Evolutionary conservation across 345 rosid species (phyloP).

Genomic region (Iberis pinnata): DNA sequence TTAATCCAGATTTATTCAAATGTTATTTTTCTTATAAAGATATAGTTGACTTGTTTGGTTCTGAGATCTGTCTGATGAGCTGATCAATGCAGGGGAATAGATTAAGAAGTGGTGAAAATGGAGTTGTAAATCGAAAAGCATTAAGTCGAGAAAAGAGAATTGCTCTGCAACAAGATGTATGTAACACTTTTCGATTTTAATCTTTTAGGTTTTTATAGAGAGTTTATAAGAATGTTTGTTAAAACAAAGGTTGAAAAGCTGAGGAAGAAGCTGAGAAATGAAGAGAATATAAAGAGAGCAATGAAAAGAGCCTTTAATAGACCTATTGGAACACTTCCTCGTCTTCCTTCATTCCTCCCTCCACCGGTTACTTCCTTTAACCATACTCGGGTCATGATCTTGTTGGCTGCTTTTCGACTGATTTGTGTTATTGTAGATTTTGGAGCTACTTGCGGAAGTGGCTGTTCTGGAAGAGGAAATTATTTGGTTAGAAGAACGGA

Average conservation of each 20-base stretch:
- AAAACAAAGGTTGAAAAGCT: conserved; percentile 61
- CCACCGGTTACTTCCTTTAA: conserved; percentile 44
- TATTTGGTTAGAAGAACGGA: conserved; percentile 72
- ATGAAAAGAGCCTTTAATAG: conserved; percentile 77
- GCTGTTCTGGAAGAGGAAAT: conserved; percentile 92
- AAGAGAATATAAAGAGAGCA: conserved; percentile 84
- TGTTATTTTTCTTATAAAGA: not conserved
- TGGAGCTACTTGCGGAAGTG: conserved; percentile 90
- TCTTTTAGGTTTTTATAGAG: not conserved
- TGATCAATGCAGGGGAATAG: conserved; percentile 41
- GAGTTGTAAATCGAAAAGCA: conserved; percentile 29
- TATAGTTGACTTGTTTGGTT: not conserved
- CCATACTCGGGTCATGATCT: too few species aligned
- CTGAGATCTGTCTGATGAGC: not conserved
- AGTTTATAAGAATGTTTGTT: not conserved
- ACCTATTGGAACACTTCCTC: conserved; percentile 91
- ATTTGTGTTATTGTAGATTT: conserved; percentile 40
- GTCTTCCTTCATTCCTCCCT: conserved; percentile 88
- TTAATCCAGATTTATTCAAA: too few species aligned
- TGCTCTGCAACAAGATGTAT: conserved; percentile 72
- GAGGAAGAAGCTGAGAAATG: conserved; percentile 71
- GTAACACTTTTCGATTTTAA: not conserved
- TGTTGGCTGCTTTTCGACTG: not conserved
- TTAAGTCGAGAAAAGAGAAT: conserved; percentile 47
- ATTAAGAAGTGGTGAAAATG: conserved; percentile 36